These are phyloP conservation scores for Blastomyces silverae DNA, from an alignment of 2,329 filamentous ascomycete species.

Conservation along the genomic window DNA sequence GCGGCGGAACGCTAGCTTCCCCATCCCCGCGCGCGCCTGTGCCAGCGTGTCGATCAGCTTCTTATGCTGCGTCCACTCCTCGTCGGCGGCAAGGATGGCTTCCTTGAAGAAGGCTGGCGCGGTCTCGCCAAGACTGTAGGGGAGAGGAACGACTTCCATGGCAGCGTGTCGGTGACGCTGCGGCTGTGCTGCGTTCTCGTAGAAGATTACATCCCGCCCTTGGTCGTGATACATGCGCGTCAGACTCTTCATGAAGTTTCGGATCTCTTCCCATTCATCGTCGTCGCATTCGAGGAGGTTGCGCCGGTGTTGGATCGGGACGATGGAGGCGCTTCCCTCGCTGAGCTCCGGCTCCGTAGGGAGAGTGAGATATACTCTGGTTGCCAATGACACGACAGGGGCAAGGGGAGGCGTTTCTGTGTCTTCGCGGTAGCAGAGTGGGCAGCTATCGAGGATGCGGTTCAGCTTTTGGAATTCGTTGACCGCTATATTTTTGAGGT, in stretches of 20 bases:
- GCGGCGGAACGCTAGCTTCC: conserved; percentile 72
- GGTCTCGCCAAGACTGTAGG: conserved; percentile 82
- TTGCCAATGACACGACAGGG: conserved; percentile 77
- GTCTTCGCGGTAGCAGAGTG: conserved; percentile 89
- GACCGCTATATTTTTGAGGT: conserved; percentile 81
- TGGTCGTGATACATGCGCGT: conserved; percentile 92
- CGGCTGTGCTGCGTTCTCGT: conserved; percentile 87
- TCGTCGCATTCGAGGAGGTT: conserved; percentile 98
- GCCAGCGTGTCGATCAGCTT: conserved; percentile 81
- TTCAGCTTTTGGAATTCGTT: conserved; percentile 86
- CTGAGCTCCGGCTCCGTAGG: conserved; percentile 83
- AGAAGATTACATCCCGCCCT: conserved; percentile 88
- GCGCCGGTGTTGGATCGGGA: conserved; percentile 74
- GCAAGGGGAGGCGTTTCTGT: conserved; percentile 68
- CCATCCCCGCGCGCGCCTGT: conserved; percentile 56
- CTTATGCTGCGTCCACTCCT: conserved; percentile 92
- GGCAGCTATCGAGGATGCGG: conserved; percentile 75
- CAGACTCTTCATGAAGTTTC: conserved; percentile 97
- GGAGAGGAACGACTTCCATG: conserved; percentile 78
- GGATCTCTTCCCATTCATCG: conserved; percentile 97
- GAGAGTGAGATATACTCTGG: conserved; percentile 78
- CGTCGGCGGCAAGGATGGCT: conserved; percentile 78
- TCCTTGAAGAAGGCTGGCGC: conserved; percentile 94
- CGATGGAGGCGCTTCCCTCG: conserved; percentile 77
- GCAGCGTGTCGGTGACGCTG: conserved; percentile 74